Evolutionary conservation across 2,329 filamentous ascomycete species (phyloP), one percentile per base, ranked within the genome.

Genomic region (Ophiostoma sp.): DNA sequence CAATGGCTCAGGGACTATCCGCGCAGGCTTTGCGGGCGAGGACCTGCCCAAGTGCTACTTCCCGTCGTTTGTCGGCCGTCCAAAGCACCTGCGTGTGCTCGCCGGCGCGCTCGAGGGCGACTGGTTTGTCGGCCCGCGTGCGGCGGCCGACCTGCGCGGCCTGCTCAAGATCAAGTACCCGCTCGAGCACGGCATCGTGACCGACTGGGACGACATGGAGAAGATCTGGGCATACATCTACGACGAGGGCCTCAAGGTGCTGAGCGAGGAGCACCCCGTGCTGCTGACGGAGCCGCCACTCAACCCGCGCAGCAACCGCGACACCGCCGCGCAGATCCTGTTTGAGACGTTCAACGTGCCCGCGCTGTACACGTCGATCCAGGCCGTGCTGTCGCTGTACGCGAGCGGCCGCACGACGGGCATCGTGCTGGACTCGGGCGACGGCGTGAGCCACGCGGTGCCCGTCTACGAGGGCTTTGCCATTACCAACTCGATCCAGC

Each of bases 141-240:
- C 87, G 23, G 94, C 94, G 72, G 91, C 93, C 76, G 94, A 98
- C 78, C 85, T 97, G 77, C 89, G 94, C 77, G 95, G 95, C 3
- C 83, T 99, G 72, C 85, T 99, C 76, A 99, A 98, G 86, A 97
- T 99, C 76, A 87, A 89, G 74, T 98, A 98, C 79, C 95, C 95
- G 64, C 83, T 99, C 70, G 95, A 98, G 82, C 95, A 99, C 79
- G 95, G 95, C 76, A 96, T 99, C 76, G 95, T 99, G 73, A 99
- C 95, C 75, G 93, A 99, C 80, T 99, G 95, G 95, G 95, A 98
- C 78, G 95, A 99, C 78, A 99, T 99, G 95, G 95, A 99, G 84
- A 89, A 93, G 82, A 99, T 99, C 81, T 99, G 95, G 95, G 92
- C 96, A 77, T 95, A 96, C 78, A 93, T 99, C 69, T 99, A 98